Conservation (phyloP, 257 asterid genomes). For the Solanum appendiculatum region DNA sequence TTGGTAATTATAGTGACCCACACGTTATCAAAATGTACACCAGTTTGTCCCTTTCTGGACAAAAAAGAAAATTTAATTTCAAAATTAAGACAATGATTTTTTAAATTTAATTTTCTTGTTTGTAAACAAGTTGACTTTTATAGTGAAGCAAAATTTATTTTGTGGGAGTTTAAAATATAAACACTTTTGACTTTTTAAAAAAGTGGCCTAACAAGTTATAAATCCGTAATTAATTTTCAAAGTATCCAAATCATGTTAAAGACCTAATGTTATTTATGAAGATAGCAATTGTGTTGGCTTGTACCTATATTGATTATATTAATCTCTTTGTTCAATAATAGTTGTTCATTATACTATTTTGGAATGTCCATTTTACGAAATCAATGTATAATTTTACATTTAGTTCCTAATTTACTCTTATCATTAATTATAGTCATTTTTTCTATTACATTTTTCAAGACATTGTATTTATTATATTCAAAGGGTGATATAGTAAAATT, state of each 20-base stretch:
- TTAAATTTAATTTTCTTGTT: neutral
- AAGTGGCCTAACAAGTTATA: neutral
- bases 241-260: neutral
- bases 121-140: neutral
- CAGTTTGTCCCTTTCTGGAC: constrained; percentile 20
- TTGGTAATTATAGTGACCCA: neutral
- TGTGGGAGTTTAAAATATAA: neutral
- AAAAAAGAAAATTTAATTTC: neutral
- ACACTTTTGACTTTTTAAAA: neutral
- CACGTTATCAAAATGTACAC: constrained; percentile 2
- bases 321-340: too few relatives aligned
- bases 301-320: too few relatives aligned
- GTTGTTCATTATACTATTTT: too few relatives aligned
- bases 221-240: neutral
- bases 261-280: neutral
- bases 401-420: too few relatives aligned
- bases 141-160: neutral
- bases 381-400: too few relatives aligned
- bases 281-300: neutral
- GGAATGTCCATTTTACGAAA: too few relatives aligned
- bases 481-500: too few relatives aligned
- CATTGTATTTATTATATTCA: too few relatives aligned
- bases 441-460: too few relatives aligned
- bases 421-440: too few relatives aligned
- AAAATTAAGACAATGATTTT: neutral